Percentiles rank a stretch among this genome's conserved stretches.
Conservation (phyloP, 2,329 filamentous ascomycete species). For the Parafenestella ontariensis region DNA sequence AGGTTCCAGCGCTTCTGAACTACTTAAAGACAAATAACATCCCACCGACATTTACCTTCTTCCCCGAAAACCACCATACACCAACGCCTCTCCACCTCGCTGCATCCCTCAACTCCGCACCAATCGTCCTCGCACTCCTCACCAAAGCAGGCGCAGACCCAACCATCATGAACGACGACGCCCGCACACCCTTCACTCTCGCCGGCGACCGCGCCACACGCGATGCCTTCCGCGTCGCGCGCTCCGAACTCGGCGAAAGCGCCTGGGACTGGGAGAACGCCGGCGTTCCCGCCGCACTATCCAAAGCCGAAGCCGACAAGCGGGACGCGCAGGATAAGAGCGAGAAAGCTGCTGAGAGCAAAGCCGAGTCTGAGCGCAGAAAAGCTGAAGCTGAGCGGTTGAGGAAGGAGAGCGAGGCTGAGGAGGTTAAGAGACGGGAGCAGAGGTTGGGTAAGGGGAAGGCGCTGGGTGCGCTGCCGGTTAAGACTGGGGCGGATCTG, state of each 20-base stretch:
- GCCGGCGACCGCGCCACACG: slow-evolving; percentile 84
- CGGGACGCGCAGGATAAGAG: slow-evolving; percentile 73
- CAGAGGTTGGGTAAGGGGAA: slow-evolving; percentile 57
- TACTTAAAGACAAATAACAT: slow-evolving; percentile 82
- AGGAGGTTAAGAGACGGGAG: slow-evolving; percentile 59
- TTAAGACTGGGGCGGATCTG: slow-evolving; percentile 79
- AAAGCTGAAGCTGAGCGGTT: slow-evolving; percentile 78
- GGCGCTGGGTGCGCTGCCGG: slow-evolving; percentile 62
- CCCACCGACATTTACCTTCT: slow-evolving; percentile 75
- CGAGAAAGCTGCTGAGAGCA: slow-evolving; percentile 72
- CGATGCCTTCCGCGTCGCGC: slow-evolving; percentile 89
- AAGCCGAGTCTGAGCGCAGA: slow-evolving; percentile 65
- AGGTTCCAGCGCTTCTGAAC: slow-evolving; percentile 82
- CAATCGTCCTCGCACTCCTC: slow-evolving; percentile 79
- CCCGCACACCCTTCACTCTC: slow-evolving; percentile 86
- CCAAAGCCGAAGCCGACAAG: slow-evolving; percentile 72
- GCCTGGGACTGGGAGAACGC: slow-evolving; percentile 81
- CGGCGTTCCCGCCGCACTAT: slow-evolving; percentile 74
- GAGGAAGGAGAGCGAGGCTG: slow-evolving; percentile 60
- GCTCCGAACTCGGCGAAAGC: slow-evolving; percentile 78
- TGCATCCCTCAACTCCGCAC: slow-evolving; percentile 78
- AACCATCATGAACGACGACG: slow-evolving; percentile 66
- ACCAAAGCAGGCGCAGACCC: slow-evolving; percentile 79
- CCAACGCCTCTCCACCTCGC: slow-evolving; percentile 86
- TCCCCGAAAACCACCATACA: slow-evolving; percentile 76